Conservation (phyloP, 139 green algal genomes). For the Dunaliella primolecta region DNA sequence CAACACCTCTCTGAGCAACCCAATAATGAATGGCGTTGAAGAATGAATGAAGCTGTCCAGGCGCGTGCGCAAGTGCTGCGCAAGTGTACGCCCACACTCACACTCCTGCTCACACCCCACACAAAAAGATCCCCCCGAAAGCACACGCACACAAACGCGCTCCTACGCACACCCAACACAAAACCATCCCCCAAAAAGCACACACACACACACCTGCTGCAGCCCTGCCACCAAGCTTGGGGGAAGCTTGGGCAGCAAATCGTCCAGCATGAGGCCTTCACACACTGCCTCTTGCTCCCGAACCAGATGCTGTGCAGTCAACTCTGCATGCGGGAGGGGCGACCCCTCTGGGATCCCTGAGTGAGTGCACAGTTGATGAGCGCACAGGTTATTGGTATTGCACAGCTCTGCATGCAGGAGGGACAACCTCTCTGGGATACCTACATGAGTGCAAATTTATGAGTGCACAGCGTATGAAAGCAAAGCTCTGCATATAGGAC, state of each 20-base stretch:
- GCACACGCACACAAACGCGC: not conserved
- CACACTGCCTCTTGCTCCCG: conserved; percentile 12
- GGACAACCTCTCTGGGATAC: no score
- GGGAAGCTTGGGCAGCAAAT: conserved; percentile 13
- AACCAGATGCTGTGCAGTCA: conserved; percentile 19
- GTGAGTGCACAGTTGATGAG: no score
- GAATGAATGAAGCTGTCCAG: no score
- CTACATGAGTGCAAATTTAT: no score
- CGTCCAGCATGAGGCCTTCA: conserved; percentile 15
- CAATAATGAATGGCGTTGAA: no score
- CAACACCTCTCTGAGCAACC: no score
- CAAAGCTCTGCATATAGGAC: not conserved
- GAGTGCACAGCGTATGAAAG: no score
- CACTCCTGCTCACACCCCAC: not conserved
- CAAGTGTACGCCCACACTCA: not conserved
- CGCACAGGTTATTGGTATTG: no score
- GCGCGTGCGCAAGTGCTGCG: no score
- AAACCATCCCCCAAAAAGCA: no score
- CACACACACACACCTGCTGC: not conserved
- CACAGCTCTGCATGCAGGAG: not conserved
- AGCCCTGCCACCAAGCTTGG: not conserved
- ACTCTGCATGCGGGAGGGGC: not conserved
- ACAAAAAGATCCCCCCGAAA: no score
- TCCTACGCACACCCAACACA: not conserved
- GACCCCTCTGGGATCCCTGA: no score